Evolutionary conservation across 495 filamentous ascomycete genomes (phyloP).

Genomic region (Chlorociboria aeruginascens): DNA sequence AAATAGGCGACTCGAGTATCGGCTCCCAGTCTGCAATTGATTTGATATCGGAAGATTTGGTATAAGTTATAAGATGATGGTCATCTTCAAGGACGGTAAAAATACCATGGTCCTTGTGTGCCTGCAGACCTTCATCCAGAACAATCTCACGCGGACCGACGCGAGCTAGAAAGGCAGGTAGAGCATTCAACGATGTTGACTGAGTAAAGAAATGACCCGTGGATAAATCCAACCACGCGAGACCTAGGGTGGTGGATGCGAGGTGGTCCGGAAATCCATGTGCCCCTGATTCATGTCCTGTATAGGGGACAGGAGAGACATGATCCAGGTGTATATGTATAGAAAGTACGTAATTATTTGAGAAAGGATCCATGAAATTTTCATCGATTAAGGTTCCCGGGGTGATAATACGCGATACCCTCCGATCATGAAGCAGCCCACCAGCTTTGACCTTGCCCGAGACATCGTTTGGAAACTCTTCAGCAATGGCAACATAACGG

Average conservation of each 20-base stretch:
- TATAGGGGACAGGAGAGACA: not conserved
- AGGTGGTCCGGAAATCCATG: not conserved
- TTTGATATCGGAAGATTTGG: conserved; percentile 31
- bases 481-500: conserved; percentile 83
- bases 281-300: not conserved
- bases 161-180: conserved; percentile 68
- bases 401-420: conserved; percentile 76
- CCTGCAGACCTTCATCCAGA: conserved; percentile 49
- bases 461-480: conserved; percentile 69
- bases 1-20: conserved; percentile 59
- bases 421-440: conserved; percentile 70
- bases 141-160: conserved; percentile 81
- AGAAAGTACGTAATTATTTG: conserved; percentile 83
- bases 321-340: conserved; percentile 33
- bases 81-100: conserved; percentile 41
- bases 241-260: conserved; percentile 37
- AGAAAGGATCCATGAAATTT: conserved; percentile 84
- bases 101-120: conserved; percentile 28
- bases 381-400: conserved; percentile 95
- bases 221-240: conserved; percentile 91
- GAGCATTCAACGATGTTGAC: conserved; percentile 53
- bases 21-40: conserved; percentile 55
- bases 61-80: conserved; percentile 44
- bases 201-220: conserved; percentile 91
- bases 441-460: conserved; percentile 56